Evolutionary conservation across 176 grass and related monocot genomes (phyloP), one percentile per base, ranked within the genome.

Genomic region (Eleusine indica): DNA sequence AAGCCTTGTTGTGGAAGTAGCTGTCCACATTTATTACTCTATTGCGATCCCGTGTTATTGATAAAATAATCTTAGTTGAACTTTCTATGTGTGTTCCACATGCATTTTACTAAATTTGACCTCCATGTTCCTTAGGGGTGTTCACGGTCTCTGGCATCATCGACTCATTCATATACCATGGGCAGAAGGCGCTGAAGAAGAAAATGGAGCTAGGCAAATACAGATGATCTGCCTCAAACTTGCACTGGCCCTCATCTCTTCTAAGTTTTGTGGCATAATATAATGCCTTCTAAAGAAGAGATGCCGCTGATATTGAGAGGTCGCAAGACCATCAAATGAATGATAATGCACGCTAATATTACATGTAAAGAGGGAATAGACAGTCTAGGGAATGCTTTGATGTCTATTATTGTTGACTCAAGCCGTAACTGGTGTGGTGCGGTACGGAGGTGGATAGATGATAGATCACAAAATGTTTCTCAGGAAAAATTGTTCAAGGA

Each of bases 101-200:
- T 22, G 18, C 17, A 42, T 42, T 52, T 70, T 21, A 80, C 1
- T 52, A 2, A 73, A 37, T 22, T 81, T 68, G 61, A 29, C 66
- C 8, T 74, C 58, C 11, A 17, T 84, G 37, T 71, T 86, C 66
- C 65, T 57, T 89, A 99, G 96, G 96, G 76, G 86, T 99, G 37
- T 99, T 99, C 80, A 99, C 93, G 0, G 91, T 99, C 53, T 90
- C 96, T 17, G 96, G 96, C 87, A 99, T 99, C 67, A 89, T 99
- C 17, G 96, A 99, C 87, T 92, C 96, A 2, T 96, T 99, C 78
- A 87, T 99, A 87, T 96, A 96, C 76, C 96, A 99, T 30, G 93
- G 96, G 28, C 91, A 94, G 69, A 94, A 90, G 81, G 91, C 86
- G 0, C 91, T 99, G 3, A 99, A 92, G 89, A 99, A 99, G 89